These are phyloP conservation scores for Cryphonectria japonica DNA, from an alignment of 2,329 filamentous ascomycete species.

Conservation along the genomic window DNA sequence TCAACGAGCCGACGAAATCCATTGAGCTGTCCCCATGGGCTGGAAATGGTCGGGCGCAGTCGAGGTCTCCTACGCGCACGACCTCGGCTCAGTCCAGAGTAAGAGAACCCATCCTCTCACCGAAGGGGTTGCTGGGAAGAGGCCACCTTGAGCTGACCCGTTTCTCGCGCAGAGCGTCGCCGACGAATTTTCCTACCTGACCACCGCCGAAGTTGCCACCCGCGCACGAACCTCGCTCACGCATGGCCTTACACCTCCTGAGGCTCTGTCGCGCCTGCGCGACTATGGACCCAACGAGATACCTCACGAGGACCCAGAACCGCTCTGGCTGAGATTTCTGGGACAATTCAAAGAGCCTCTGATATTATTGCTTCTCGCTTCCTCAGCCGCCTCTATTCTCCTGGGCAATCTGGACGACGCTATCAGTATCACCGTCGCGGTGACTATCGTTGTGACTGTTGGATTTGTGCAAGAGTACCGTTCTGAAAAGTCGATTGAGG, in stretches of 20 bases:
- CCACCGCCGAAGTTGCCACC: conserved; percentile 76
- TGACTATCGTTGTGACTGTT: conserved; percentile 95
- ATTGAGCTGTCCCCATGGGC: conserved; percentile 31
- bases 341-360: conserved; percentile 97
- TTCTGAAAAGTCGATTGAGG: conserved; percentile 96
- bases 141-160: conserved; percentile 12
- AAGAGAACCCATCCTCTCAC: conserved; percentile 34
- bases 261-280: conserved; percentile 78
- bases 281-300: conserved; percentile 92
- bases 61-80: conserved; percentile 44
- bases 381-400: conserved; percentile 83
- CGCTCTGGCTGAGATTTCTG: conserved; percentile 90
- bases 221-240: conserved; percentile 81
- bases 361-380: conserved; percentile 88
- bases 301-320: conserved; percentile 89
- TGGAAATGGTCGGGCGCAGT: conserved; percentile 40
- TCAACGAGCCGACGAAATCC: conserved; percentile 26
- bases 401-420: conserved; percentile 96
- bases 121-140: neutral
- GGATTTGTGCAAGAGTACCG: conserved; percentile 97
- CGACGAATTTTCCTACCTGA: conserved; percentile 68
- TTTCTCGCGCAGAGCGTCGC: conserved; percentile 51
- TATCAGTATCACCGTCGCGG: conserved; percentile 91
- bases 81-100: conserved; percentile 62
- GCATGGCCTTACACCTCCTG: conserved; percentile 77